phyloP scores from a whole-genome alignment of 2,329 filamentous ascomycete species.

The Cercospora berteroae region DNA sequence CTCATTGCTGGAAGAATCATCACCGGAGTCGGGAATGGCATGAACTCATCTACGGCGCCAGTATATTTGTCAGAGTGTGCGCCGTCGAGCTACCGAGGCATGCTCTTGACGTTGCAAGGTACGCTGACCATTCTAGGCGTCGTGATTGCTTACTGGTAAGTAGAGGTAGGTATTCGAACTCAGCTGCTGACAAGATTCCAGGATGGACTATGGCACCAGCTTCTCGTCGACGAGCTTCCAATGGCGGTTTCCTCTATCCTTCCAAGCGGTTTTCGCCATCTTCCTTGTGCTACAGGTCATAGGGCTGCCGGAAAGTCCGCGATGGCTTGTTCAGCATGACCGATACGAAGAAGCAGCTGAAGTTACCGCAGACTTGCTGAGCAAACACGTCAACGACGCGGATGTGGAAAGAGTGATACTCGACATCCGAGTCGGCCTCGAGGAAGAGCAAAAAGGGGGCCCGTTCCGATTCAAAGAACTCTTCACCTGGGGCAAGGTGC shows the following conservation, averaged over 20 bases:
- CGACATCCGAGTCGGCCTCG: conserved; percentile 40
- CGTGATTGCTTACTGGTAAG: conserved; percentile 50
- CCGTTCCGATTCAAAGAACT: conserved; percentile 45
- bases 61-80: conserved; percentile 54
- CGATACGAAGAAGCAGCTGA: conserved; percentile 49
- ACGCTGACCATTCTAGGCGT: conserved; percentile 51
- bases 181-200: neutral
- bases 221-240: conserved; percentile 38
- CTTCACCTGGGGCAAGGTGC: conserved; percentile 62
- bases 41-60: conserved; percentile 55
- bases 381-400: conserved; percentile 50
- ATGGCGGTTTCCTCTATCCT: conserved; percentile 56
- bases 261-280: conserved; percentile 52
- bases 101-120: conserved; percentile 54
- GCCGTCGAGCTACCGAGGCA: conserved; percentile 48
- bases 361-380: conserved; percentile 53
- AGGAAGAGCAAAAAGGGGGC: conserved; percentile 3
- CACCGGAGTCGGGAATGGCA: conserved; percentile 56
- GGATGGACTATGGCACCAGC: conserved; percentile 48
- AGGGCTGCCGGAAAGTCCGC: conserved; percentile 47
- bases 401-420: conserved; percentile 64
- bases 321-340: conserved; percentile 47
- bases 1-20: conserved; percentile 55
- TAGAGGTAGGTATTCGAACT: neutral
- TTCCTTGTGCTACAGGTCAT: conserved; percentile 46